A percentile compares a stretch with the other conserved stretches of the same genome.
Evolutionary conservation across 2,329 filamentous ascomycete genomes (phyloP).

Genomic region (Diplodia mutila): DNA sequence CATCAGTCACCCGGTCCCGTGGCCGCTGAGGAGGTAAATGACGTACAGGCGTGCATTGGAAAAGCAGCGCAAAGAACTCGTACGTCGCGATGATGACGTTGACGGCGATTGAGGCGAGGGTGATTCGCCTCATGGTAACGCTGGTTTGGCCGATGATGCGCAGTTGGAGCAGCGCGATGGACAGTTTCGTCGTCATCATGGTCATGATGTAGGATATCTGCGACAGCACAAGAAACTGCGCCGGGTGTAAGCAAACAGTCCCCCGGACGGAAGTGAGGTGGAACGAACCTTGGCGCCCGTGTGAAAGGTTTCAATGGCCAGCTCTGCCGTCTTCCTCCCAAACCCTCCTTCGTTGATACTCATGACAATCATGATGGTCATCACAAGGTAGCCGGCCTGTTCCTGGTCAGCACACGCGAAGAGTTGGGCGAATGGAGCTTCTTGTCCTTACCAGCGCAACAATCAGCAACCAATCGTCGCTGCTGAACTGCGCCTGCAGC

Average conservation of each 20-base stretch:
- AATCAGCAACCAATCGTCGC: conserved; percentile 11
- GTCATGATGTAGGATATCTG: not conserved
- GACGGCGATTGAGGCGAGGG: not conserved
- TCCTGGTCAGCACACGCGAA: not conserved
- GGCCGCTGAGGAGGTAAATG: too few relatives aligned
- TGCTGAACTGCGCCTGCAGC: conserved; percentile 7
- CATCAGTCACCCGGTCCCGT: not conserved
- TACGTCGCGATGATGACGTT: conserved; percentile 11
- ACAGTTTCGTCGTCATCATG: conserved; percentile 11
- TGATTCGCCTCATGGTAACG: not conserved
- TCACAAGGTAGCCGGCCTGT: not conserved
- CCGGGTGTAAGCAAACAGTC: not conserved
- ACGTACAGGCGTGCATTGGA: conserved; percentile 13
- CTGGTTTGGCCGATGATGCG: conserved; percentile 19
- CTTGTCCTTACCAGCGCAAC: not conserved
- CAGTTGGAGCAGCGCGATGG: conserved; percentile 9
- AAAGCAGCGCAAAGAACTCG: conserved; percentile 15
- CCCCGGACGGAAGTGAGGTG: not conserved
- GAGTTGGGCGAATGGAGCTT: not conserved
- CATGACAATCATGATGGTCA: not conserved
- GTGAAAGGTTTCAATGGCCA: not conserved
- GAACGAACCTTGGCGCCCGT: not conserved
- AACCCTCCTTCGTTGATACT: not conserved
- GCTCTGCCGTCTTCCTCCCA: conserved; percentile 2
- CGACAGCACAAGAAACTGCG: not conserved